Evolutionary conservation across 331 rosid species (phyloP), one percentile per base, ranked within the genome.

Genomic region (Erythrophleum ivorense): DNA sequence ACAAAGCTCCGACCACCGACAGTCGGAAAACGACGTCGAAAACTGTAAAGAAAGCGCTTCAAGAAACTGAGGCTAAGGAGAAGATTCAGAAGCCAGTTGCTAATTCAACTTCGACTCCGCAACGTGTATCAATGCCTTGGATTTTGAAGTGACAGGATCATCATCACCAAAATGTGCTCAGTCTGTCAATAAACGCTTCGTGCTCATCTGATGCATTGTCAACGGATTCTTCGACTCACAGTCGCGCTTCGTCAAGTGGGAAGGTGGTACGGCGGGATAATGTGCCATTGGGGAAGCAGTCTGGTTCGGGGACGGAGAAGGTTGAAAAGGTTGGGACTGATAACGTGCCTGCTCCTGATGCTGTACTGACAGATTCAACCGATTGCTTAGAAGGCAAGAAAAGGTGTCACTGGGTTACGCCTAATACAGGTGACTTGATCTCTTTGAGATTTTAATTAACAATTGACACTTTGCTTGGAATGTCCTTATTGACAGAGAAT

Each of bases 131-230:
- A 10, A 67, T 68, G 18, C 71, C 87, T 10, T 71, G 21, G 59
- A 36, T 84, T 77, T 67, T 62, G 71, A 88, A 49, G 82, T 85
- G 78, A 83, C 87, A 64, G 80, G 82, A 85, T 54, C 83, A 49
- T n/a, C 87, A 50, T n/a, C 87, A 75, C 68, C 87, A 77, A 45
- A 78, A 87, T 16, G 48, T 88, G 81, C 84, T 86, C 74, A 81
- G 50, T 71, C 38, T 88, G 53, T 86, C 91, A 1, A 86, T 88
- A 92, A 90, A 71, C 52, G 94, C 84, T n/a, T 92, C 97, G 2
- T 91, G 91, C 73, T 89, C 96, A 16, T 91, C 93, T 2, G 96
- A 91, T 64, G 93, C 89, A 19, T 87, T 93, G 2, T 89, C 96
- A 29, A 88, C 96, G 19, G 97, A 88, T 81, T 88, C 94, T 21